Evolutionary conservation across 306 rosid genomes (phyloP), one percentile per base, ranked within the genome.

Genomic region (Ochetophila trinervis): DNA sequence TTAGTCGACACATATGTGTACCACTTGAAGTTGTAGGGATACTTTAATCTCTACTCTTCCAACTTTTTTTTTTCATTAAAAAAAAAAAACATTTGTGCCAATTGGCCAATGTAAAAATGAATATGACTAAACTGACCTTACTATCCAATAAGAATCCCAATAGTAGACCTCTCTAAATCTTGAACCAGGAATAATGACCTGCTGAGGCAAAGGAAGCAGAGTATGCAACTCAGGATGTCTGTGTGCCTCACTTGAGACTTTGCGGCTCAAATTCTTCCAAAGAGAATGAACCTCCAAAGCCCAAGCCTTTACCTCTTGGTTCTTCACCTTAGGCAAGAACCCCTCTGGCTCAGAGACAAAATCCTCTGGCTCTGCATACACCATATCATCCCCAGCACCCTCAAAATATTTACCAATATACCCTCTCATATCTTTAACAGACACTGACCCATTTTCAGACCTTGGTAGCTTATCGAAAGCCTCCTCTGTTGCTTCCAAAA

Each of bases 81-180:
- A n/a, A 19, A 35, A 35, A 35, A 35, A 16, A 34, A 6, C 45
- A 5, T n/a, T n/a, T n/a, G n/a, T n/a, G n/a, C n/a, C n/a, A n/a
- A n/a, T n/a, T n/a, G n/a, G n/a, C n/a, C n/a, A 5, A 22, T 27
- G 17, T 15, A 16, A 8, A 19, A n/a, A n/a, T n/a, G n/a, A 19
- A 4, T 19, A 50, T 13, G 18, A 20, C 20, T 42, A 34, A 71
- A 67, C 57, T 44, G 57, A 87, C 99, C 97, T 84, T 42, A 90
- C 86, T 0, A 86, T 82, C 99, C 99, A 93, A 60, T 90, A 93
- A 14, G 99, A 87, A 80, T 93, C 96, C 99, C 99, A 93, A 35
- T 93, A 93, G 71, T 93, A 93, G 57, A 86, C 81, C 83, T 93
- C 99, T 16, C 84, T 83, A 62, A 93, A 93, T 18, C 96, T 72